These are phyloP conservation scores for Aspergillus viridinutans DNA, from an alignment of 2,329 filamentous ascomycete genomes.

Conservation along the genomic window DNA sequence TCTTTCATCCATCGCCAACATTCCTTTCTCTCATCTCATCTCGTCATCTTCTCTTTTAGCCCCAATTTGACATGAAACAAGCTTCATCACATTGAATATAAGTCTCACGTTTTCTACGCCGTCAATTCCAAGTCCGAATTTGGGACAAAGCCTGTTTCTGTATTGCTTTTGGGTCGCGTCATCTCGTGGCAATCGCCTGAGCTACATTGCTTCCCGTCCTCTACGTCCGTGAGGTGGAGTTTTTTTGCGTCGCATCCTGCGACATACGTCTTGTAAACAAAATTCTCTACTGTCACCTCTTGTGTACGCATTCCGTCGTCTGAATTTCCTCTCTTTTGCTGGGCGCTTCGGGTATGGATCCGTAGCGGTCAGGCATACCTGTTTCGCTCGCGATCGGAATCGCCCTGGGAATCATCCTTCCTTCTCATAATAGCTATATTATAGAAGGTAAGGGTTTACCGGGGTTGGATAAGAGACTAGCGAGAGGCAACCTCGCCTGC, in stretches of 20 bases:
- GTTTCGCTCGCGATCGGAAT: neutral
- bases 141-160: neutral
- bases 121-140: neutral
- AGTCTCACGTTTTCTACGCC: neutral
- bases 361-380: neutral
- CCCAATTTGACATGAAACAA: neutral
- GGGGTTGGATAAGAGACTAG: neutral
- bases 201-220: neutral
- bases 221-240: neutral
- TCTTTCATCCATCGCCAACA: neutral
- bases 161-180: conserved; percentile 1
- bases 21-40: neutral
- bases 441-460: neutral
- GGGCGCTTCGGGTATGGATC: conserved; percentile 1
- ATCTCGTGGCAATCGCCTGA: conserved; percentile 2
- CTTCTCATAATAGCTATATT: neutral
- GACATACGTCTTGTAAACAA: neutral
- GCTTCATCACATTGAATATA: neutral
- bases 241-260: neutral
- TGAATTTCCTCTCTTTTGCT: neutral
- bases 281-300: neutral
- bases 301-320: neutral
- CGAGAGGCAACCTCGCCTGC: neutral
- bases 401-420: neutral
- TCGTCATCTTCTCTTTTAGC: neutral